These are phyloP conservation scores for Antarctomyces pellizariae DNA, from an alignment of 495 filamentous ascomycete species.

Conservation along the genomic window DNA sequence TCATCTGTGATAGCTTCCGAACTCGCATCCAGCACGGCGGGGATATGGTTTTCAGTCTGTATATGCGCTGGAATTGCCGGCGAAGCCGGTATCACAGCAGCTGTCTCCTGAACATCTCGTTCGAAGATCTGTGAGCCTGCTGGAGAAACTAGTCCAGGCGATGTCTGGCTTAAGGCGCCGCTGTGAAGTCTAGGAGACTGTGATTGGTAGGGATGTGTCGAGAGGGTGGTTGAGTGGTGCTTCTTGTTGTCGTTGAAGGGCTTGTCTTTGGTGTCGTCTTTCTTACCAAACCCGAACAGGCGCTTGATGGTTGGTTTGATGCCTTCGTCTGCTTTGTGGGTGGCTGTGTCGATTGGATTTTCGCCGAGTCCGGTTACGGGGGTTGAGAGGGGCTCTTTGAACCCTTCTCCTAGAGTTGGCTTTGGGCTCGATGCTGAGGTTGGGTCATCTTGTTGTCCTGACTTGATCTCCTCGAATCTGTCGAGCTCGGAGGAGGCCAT, in stretches of 20 bases:
- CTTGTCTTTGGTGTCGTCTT: slow-evolving; percentile 24
- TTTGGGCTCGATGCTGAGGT: slow-evolving; percentile 7
- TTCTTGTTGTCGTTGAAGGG: slow-evolving; percentile 10
- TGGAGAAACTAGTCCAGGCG: slow-evolving; percentile 37
- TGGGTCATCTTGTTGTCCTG: background rate
- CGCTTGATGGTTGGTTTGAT: slow-evolving; percentile 24
- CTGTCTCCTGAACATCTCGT: slow-evolving; percentile 65
- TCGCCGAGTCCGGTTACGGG: slow-evolving; percentile 4
- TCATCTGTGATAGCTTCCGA: slow-evolving; percentile 73
- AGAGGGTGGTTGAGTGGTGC: slow-evolving; percentile 13
- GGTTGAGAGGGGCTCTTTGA: slow-evolving; percentile 9
- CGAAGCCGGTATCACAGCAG: slow-evolving; percentile 33
- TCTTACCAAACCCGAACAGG: slow-evolving; percentile 43
- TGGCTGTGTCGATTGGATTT: slow-evolving; percentile 2
- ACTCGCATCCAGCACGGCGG: slow-evolving; percentile 68
- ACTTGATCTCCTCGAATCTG: too few relatives aligned
- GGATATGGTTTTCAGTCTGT: slow-evolving; percentile 77
- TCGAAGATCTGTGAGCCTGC: slow-evolving; percentile 78
- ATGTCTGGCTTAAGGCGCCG: too few relatives aligned
- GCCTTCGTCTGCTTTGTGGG: slow-evolving; percentile 9
- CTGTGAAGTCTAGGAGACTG: too few relatives aligned
- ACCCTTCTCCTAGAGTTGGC: slow-evolving; percentile 14
- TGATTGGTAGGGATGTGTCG: slow-evolving; percentile 21
- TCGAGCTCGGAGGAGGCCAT: too few relatives aligned
- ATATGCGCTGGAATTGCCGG: slow-evolving; percentile 73